These are phyloP conservation scores for Neonectria magnoliae DNA, from an alignment of 2,329 filamentous ascomycete genomes.

Conservation along the genomic window DNA sequence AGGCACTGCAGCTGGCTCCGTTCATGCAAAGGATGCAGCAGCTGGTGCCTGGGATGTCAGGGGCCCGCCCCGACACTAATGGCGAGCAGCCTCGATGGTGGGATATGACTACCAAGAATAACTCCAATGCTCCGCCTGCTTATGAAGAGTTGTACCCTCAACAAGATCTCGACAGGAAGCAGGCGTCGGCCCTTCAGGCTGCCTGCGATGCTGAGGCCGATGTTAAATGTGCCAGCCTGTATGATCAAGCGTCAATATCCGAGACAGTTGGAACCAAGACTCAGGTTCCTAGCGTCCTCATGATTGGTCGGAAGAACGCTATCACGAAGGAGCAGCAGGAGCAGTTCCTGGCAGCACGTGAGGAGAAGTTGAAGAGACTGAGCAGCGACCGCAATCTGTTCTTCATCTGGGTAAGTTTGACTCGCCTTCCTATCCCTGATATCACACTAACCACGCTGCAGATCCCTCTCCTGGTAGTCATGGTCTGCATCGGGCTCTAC, in stretches of 20 bases:
- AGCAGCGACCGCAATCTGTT: constrained; percentile 73
- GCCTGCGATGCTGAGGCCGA: constrained; percentile 69
- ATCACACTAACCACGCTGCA: constrained; percentile 42
- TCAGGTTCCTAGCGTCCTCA: constrained; percentile 58
- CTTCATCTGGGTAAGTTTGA: constrained; percentile 70
- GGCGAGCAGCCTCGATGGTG: constrained; percentile 66
- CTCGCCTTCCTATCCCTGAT: neutral
- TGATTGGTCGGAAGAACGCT: constrained; percentile 70
- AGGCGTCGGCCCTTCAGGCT: constrained; percentile 66
- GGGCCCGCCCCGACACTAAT: constrained; percentile 60
- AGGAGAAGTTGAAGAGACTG: constrained; percentile 70
- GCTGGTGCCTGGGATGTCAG: constrained; percentile 73
- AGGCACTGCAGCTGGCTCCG: constrained; percentile 64
- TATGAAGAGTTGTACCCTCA: constrained; percentile 83
- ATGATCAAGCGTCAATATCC: constrained; percentile 55
- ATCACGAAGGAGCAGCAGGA: constrained; percentile 74
- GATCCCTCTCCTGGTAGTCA: constrained; percentile 61
- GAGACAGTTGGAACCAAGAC: constrained; percentile 51
- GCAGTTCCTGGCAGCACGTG: constrained; percentile 68
- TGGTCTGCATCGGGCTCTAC: constrained; percentile 61
- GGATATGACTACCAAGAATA: constrained; percentile 66
- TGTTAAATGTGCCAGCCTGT: constrained; percentile 63
- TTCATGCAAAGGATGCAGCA: constrained; percentile 79
- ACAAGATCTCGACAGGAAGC: constrained; percentile 63
- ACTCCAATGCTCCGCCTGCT: constrained; percentile 70